phyloP scores from a whole-genome alignment of 139 green algal genomes.

The Chlamydomonas applanata region DNA sequence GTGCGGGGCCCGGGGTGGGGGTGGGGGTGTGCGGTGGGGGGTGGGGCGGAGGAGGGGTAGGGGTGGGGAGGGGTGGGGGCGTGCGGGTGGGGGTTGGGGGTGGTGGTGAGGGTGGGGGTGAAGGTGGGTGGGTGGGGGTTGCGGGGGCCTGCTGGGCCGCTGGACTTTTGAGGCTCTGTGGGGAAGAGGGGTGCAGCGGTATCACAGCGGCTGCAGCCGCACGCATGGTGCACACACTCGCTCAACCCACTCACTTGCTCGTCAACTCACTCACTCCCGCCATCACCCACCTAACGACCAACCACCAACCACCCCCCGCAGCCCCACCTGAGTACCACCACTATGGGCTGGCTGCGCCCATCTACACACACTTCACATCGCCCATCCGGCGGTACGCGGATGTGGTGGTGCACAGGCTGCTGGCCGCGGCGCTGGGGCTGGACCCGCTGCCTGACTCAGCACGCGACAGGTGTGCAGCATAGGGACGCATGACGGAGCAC shows the following conservation, averaged over 20 bases:
- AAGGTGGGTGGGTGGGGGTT: background rate
- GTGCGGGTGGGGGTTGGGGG: too few species aligned
- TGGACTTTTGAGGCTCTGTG: background rate
- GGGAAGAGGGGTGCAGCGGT: background rate
- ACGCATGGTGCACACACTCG: slow-evolving; percentile 5
- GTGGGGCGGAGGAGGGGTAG: too few species aligned
- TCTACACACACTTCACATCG: slow-evolving; percentile 98
- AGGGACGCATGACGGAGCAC: too few species aligned
- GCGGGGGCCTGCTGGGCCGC: background rate
- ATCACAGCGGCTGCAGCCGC: slow-evolving; percentile 9
- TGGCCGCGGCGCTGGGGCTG: slow-evolving; percentile 75
- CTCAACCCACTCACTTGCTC: too few species aligned
- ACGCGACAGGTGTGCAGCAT: slow-evolving; percentile 51
- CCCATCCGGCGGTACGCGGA: slow-evolving; percentile 91
- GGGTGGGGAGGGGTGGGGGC: too few species aligned
- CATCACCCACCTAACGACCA: too few species aligned
- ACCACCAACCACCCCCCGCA: background rate
- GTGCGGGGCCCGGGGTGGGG: slow-evolving; percentile 64
- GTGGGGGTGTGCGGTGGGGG: background rate
- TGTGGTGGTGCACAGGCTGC: slow-evolving; percentile 91
- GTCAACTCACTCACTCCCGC: too few species aligned
- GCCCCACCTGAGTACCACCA: slow-evolving; percentile 74
- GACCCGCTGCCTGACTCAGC: slow-evolving; percentile 67
- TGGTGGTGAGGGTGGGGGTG: too few species aligned
- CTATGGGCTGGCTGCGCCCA: slow-evolving; percentile 87